These are phyloP conservation scores for Symmetrospora coprosmae DNA, from an alignment of 768 basidiomycete species.

Conservation along the genomic window DNA sequence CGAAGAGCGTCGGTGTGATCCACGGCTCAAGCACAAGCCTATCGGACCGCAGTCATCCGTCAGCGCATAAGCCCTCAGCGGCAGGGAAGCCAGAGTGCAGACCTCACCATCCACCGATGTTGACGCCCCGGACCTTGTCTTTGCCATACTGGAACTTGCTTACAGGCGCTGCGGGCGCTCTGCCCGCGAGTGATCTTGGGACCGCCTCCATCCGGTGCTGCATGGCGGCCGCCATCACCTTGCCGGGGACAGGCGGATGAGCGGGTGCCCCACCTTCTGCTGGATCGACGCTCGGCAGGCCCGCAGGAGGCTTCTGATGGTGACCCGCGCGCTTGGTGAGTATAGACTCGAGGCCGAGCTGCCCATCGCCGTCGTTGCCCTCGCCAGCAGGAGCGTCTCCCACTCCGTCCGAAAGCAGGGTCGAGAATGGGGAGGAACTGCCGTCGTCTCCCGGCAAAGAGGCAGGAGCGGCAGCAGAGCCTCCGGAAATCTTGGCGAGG, in stretches of 20 bases:
- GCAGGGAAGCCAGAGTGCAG: not conserved
- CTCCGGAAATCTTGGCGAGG: not conserved
- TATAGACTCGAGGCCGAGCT: no score
- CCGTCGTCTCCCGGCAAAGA: not conserved
- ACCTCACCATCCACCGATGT: constrained; percentile 51
- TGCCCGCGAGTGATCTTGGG: no score
- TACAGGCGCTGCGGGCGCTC: not conserved
- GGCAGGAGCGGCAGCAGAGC: not conserved
- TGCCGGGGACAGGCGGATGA: no score
- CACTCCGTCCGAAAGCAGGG: no score
- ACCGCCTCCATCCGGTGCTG: no score
- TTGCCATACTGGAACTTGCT: not conserved
- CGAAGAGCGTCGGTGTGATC: constrained; percentile 65
- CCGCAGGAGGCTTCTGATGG: no score
- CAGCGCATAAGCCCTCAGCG: not conserved
- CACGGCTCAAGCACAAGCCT: constrained; percentile 47
- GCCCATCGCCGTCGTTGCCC: no score
- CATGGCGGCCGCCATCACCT: no score
- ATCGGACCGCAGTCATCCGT: not conserved
- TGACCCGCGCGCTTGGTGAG: no score
- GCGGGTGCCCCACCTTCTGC: no score
- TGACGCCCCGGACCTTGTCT: constrained; percentile 56
- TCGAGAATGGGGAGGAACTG: not conserved
- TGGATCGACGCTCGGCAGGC: no score
- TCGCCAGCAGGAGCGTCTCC: no score